Base-by-base conservation (phyloP, 108 stramenopile genomes). In the Pseudonitzschia multiseries region DNA sequence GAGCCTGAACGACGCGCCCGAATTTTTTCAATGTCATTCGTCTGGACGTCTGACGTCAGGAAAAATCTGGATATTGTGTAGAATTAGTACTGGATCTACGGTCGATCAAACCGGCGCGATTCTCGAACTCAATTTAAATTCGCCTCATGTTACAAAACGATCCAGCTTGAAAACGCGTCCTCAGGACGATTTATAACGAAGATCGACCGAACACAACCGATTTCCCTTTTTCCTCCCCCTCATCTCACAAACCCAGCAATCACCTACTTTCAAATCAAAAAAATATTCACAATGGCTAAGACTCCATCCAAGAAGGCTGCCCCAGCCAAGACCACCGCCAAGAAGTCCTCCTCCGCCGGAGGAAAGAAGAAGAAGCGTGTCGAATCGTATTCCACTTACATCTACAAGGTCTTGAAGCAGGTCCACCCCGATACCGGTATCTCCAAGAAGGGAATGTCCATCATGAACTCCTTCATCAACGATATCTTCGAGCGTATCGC, bases 401-500 rank as follows among this genome's bases (percentile, higher is more conserved):
- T 97, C 77, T 94, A 97, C 93, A 88, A 89, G 89, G 96, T 97
- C 67, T 80, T 95, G 69, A 95, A 95, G 89, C 84, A 89, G 69
- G 87, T 89, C 74, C 84, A 89, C 81, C 87, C 87, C 42, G 90
- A 92, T 76, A 93, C 91, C 28, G 90, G 92, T 63, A 93, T 96
- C 84, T 92, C 91, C 76, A 93, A 93, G 89, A 90, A 92, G 76
- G 89, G 90, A 50, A 92, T 96, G 92, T 89, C 87, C 79, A 92
- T 95, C 82, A 90, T 96, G 94, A 94, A 94, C 92, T 94, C 93
- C 60, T 94, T 94, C 86, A 91, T 96, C 89, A 92, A 93, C 80
- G 92, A 96, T 87, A 85, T 96, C 80, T 93, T 93, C 82, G 95
- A 92, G 86, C 89, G 93, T 65, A 89, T 96, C 70, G 93, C 93